Conservation (phyloP, 352 stramenopile species). For the Phytophthora boehmeriae region DNA sequence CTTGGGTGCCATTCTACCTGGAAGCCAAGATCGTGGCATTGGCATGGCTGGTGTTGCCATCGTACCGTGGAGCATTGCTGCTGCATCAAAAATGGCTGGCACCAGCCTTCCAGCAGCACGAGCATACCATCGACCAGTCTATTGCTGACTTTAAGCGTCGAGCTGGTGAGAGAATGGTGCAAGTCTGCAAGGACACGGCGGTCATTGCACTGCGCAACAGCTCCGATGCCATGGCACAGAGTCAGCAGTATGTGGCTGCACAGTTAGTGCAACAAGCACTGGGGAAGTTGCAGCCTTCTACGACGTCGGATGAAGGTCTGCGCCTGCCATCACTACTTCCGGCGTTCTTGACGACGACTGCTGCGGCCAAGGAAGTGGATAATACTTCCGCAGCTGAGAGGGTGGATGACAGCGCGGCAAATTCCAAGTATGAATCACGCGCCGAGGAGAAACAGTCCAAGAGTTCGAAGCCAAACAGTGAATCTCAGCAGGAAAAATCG, state of each 20-base stretch:
- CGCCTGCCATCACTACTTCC: slow-evolving; percentile 24
- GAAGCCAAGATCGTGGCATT: slow-evolving; percentile 74
- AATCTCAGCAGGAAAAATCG: slow-evolving; percentile 18
- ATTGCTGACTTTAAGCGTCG: slow-evolving; percentile 65
- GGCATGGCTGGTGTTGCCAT: slow-evolving; percentile 72
- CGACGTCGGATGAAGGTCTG: slow-evolving; percentile 9
- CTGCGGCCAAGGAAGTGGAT: background rate
- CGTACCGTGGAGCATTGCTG: slow-evolving; percentile 53
- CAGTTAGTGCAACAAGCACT: slow-evolving; percentile 75
- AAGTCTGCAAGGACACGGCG: slow-evolving; percentile 71
- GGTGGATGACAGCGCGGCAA: slow-evolving; percentile 4
- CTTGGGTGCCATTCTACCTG: slow-evolving; percentile 75
- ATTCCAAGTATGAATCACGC: slow-evolving; percentile 3
- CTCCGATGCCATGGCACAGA: slow-evolving; percentile 64
- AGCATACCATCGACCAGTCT: slow-evolving; percentile 60
- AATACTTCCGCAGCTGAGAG: too few relatives aligned
- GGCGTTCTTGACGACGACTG: slow-evolving; percentile 2
- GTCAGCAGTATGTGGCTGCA: slow-evolving; percentile 65
- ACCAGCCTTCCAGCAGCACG: slow-evolving; percentile 71
- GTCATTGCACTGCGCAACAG: slow-evolving; percentile 60
- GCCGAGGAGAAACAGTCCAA: slow-evolving; percentile 13
- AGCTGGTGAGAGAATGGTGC: slow-evolving; percentile 67
- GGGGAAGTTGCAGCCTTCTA: slow-evolving; percentile 25
- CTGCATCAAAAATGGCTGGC: slow-evolving; percentile 66
- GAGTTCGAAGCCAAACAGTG: slow-evolving; percentile 17